Percentiles rank a stretch among this genome's conserved stretches.
Evolutionary conservation across 2,329 filamentous ascomycete species (phyloP).

Genomic region (Aspergillus sp.): DNA sequence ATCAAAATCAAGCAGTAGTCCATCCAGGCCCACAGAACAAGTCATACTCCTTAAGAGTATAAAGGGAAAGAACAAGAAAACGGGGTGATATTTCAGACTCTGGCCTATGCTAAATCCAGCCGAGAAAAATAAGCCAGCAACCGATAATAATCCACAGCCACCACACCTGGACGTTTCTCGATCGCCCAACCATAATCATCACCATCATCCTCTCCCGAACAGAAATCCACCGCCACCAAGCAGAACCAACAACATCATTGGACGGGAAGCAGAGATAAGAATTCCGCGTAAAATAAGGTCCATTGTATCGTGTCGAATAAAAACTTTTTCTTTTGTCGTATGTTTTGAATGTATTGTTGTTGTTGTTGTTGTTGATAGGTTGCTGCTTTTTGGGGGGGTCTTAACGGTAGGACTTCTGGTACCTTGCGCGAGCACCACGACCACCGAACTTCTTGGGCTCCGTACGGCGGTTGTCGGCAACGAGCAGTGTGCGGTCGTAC

Average conservation of each 20-base stretch:
- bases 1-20: no score
- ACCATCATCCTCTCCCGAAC: constrained; percentile 2
- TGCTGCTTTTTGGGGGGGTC: no score
- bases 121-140: constrained; percentile 18
- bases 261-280: no score
- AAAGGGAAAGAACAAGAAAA: constrained; percentile 12
- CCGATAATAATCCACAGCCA: constrained; percentile 18
- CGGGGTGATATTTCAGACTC: constrained; percentile 25
- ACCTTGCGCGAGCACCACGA: constrained; percentile 89
- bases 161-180: constrained; percentile 9
- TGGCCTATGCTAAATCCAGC: constrained; percentile 23
- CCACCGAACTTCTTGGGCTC: constrained; percentile 90
- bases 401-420: constrained; percentile 99
- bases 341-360: constrained; percentile 5
- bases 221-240: constrained; percentile 1
- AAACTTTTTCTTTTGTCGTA: constrained; percentile 5
- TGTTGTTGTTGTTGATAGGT: not conserved
- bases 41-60: not conserved
- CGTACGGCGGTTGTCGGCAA: constrained; percentile 97
- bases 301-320: no score
- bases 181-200: constrained; percentile 7
- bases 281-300: no score
- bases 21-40: not conserved
- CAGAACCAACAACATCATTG: constrained; percentile 7
- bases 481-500: constrained; percentile 94